phyloP scores from a whole-genome alignment of 2,329 filamentous ascomycete genomes.

The Penicillium sp. region DNA sequence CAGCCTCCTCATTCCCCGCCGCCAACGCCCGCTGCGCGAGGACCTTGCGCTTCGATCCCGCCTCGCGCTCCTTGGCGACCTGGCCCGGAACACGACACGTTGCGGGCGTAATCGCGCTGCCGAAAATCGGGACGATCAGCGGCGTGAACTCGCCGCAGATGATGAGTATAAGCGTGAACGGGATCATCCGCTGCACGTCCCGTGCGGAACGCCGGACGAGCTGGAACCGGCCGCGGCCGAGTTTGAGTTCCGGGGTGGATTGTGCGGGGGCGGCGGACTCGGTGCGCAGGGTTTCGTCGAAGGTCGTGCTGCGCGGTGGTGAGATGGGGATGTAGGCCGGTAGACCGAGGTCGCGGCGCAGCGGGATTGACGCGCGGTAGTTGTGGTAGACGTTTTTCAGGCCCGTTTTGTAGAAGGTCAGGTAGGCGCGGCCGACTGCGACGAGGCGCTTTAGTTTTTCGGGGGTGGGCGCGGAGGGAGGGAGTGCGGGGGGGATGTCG shows the following conservation, averaged over 20 bases:
- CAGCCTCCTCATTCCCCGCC: constrained; percentile 17
- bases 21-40: constrained; percentile 30
- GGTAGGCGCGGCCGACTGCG: constrained; percentile 71
- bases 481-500: constrained; percentile 59
- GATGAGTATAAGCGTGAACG: constrained; percentile 74
- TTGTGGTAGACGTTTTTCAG: constrained; percentile 75
- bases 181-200: constrained; percentile 75
- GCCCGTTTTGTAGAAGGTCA: constrained; percentile 84
- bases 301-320: constrained; percentile 20
- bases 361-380: constrained; percentile 42
- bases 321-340: constrained; percentile 38
- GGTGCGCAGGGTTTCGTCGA: background rate
- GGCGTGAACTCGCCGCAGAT: constrained; percentile 87
- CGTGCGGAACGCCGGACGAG: constrained; percentile 67
- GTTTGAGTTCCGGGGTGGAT: constrained; percentile 9
- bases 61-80: constrained; percentile 57
- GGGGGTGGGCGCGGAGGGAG: constrained; percentile 45
- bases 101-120: constrained; percentile 70
- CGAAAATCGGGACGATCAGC: constrained; percentile 71
- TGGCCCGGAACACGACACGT: constrained; percentile 83
- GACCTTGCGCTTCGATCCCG: constrained; percentile 51
- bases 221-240: constrained; percentile 70
- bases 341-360: constrained; percentile 35
- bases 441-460: constrained; percentile 36
- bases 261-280: constrained; percentile 6